Evolutionary conservation across 129 eudicot species (phyloP).

Genomic region (Escallonia herrerae): DNA sequence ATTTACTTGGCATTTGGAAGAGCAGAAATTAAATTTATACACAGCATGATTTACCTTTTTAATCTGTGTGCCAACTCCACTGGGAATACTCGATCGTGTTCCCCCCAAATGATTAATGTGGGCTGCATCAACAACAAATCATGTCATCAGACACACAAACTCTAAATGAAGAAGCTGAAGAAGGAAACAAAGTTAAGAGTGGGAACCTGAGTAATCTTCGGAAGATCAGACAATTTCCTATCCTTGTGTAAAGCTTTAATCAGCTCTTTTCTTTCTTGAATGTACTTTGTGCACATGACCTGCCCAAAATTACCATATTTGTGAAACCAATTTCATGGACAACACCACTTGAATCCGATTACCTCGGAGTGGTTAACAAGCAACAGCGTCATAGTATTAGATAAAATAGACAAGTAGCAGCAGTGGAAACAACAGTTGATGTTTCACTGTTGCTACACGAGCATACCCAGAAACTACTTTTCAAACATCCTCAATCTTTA

Average conservation of each 20-base stretch:
- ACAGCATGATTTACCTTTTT: slow-evolving; percentile 33
- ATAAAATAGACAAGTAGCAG: too few species aligned
- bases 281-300: slow-evolving; percentile 66
- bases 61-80: slow-evolving; percentile 69
- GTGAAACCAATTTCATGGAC: not conserved
- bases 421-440: too few species aligned
- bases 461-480: too few species aligned
- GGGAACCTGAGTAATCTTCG: slow-evolving; percentile 68
- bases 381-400: too few species aligned
- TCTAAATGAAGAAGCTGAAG: not conserved
- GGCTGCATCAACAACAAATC: slow-evolving; percentile 37
- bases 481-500: too few species aligned
- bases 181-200: not conserved
- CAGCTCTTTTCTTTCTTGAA: slow-evolving; percentile 61
- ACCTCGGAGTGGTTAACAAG: too few species aligned
- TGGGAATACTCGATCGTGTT: slow-evolving; percentile 75
- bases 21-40: not conserved
- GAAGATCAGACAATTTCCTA: slow-evolving; percentile 67
- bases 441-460: too few species aligned
- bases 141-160: not conserved
- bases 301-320: slow-evolving; percentile 4
- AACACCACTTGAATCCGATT: too few species aligned
- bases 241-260: slow-evolving; percentile 56
- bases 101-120: slow-evolving; percentile 79
- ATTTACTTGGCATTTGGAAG: not conserved